Percentiles rank a stretch among this genome's conserved stretches.
Evolutionary conservation across 192 early-diverging fungal species (phyloP).

Genomic region (Gryganskiella cystojenkinii): DNA sequence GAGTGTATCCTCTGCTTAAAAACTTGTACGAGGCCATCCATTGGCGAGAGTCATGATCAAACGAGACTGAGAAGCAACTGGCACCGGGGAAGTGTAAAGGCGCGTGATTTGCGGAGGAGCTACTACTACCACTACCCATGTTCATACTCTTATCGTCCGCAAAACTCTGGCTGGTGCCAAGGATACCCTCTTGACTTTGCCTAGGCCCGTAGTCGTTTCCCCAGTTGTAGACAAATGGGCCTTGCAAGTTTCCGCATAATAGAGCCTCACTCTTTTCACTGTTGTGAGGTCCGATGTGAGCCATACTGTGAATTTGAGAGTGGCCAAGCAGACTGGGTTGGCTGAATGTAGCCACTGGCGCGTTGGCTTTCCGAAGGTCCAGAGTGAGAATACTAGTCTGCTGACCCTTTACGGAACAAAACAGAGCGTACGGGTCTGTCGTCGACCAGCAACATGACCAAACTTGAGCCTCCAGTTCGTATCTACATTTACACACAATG

Average conservation of each 20-base stretch:
- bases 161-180: constrained; percentile 9
- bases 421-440: constrained; percentile 18
- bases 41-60: constrained; percentile 14
- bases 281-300: constrained; percentile 13
- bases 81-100: constrained; percentile 18
- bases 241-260: constrained; percentile 31
- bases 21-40: constrained; percentile 50
- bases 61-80: constrained; percentile 20
- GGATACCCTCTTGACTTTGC: constrained; percentile 2
- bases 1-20: constrained; percentile 4
- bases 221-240: constrained; percentile 38
- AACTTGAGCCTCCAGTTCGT: constrained; percentile 24
- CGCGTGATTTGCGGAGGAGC: not conserved
- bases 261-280: constrained; percentile 16
- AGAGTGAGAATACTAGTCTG: constrained; percentile 22
- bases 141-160: no score
- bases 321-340: constrained; percentile 15
- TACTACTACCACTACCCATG: no score
- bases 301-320: constrained; percentile 42
- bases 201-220: not conserved
- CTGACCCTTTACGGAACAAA: constrained; percentile 23
- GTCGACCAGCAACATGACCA: constrained; percentile 55
- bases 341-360: constrained; percentile 10
- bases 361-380: constrained; percentile 26
- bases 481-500: constrained; percentile 17